Evolutionary conservation across 805 yeast genomes (phyloP), one percentile per base, ranked within the genome.

Genomic region (Kodamaea laetipori): DNA sequence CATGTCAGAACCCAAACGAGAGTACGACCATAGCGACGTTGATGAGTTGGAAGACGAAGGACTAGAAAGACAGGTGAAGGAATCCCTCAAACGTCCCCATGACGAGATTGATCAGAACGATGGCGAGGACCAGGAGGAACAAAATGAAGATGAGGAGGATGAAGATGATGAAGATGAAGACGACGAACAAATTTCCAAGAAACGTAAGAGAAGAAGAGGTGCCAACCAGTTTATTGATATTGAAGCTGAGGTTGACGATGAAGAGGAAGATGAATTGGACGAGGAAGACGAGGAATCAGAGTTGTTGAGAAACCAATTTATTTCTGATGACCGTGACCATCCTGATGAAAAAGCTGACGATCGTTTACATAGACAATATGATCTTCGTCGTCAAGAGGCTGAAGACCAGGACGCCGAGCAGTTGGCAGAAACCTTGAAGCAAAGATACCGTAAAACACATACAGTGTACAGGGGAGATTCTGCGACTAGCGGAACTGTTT

Each of bases 161-260:
- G 76, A 69, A 0, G 76, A 70, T 0, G 88, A 81, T 0, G 74
- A 64, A 1, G 74, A 63, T 0, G 74, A 64, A 1, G 73, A 67
- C 2, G 86, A 77, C 1, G 84, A 76, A 10, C 74, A 68, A 4
- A 77, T 71, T 4, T 65, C 67, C n/a, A 73, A 44, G 21, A 71
- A 75, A 35, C 66, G 69, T 38, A 69, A 69, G 46, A 76, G 71
- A 49, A 69, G 75, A 58, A 68, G 78, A 57, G 60, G 69, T 39
- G 76, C 75, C 71, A 92, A 92, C 64, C 90, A 86, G 73, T 94
- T 90, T 65, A 76, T 94, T 67, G 99, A 94, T 86, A 95, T 94
- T 43, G 98, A 94, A 73, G 99, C 97, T 47, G 98, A 92, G 64
- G 99, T 94, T 45, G 96, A 92, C 64, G 98, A 92, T 48, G 98